A percentile compares a stretch with the other conserved stretches of the same genome.
Evolutionary conservation across 108 stramenopile species (phyloP).

Genomic region (Discostella pseudostelligera): DNA sequence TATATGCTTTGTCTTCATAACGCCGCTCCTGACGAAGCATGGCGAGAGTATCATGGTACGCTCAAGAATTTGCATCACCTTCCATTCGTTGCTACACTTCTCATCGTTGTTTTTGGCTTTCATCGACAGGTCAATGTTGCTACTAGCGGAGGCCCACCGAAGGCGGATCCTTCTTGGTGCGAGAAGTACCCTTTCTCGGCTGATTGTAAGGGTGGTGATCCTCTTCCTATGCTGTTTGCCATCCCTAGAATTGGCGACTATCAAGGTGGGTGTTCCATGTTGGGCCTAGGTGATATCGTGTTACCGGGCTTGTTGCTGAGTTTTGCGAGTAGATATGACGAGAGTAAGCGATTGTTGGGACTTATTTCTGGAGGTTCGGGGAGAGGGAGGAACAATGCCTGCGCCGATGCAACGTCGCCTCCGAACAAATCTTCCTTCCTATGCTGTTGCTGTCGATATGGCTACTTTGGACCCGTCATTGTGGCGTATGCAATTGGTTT

Average conservation of each 20-base stretch:
- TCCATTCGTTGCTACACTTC: no score
- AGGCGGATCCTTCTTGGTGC: constrained; percentile 53
- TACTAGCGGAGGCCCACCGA: constrained; percentile 56
- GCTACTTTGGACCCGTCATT: constrained; percentile 61
- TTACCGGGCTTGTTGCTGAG: constrained; percentile 82
- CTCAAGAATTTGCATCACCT: no score
- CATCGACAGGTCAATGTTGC: constrained; percentile 83
- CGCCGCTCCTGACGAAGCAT: constrained; percentile 65
- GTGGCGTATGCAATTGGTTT: constrained; percentile 81
- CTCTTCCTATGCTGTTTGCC: constrained; percentile 83
- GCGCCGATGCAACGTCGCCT: constrained; percentile 7
- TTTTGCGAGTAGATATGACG: constrained; percentile 65
- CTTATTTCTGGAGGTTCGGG: constrained; percentile 36
- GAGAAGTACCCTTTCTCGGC: constrained; percentile 68
- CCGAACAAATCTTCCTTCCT: constrained; percentile 18
- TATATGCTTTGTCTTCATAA: constrained; percentile 90
- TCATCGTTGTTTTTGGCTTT: no score
- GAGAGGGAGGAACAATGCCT: constrained; percentile 15
- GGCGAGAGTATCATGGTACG: constrained; percentile 77
- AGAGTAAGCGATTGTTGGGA: constrained; percentile 59
- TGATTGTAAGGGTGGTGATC: constrained; percentile 57
- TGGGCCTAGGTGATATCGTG: constrained; percentile 91
- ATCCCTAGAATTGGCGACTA: constrained; percentile 81
- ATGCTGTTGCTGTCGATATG: constrained; percentile 42
- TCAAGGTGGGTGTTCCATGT: constrained; percentile 66